Conservation (phyloP, 2,329 filamentous ascomycete species). For the Sodiomyces alkalinus region DNA sequence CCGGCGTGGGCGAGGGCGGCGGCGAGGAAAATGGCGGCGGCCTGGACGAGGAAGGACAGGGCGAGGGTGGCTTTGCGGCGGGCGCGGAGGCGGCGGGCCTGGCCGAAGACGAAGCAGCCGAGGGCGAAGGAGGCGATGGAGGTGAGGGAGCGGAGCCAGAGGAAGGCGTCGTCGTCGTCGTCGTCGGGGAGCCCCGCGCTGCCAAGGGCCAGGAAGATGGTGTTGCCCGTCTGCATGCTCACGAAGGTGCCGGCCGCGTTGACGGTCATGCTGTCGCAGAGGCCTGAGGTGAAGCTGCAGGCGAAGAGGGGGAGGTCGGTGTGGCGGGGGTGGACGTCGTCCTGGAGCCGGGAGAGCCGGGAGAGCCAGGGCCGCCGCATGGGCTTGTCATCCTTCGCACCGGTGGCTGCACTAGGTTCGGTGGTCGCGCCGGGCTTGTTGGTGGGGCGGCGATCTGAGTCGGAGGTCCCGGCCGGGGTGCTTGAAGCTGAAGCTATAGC, state of each 20-base stretch:
- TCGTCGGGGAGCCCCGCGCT: slow-evolving; percentile 33
- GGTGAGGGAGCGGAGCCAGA: slow-evolving; percentile 35
- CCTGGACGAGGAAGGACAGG: slow-evolving; percentile 35
- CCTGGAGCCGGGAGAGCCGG: slow-evolving; percentile 6
- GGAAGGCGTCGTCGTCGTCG: slow-evolving; percentile 29
- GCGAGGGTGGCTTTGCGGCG: slow-evolving; percentile 26
- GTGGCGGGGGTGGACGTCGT: slow-evolving; percentile 7
- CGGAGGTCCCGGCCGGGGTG: too few species aligned
- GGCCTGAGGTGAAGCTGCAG: slow-evolving; percentile 21
- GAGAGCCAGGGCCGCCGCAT: slow-evolving; percentile 1
- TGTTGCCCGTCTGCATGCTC: slow-evolving; percentile 38
- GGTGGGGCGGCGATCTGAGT: too few species aligned
- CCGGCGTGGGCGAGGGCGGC: slow-evolving; percentile 33
- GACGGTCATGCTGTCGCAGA: slow-evolving; percentile 24
- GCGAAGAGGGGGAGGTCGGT: slow-evolving; percentile 22
- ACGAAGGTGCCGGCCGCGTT: slow-evolving; percentile 23
- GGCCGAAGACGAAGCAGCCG: slow-evolving; percentile 33
- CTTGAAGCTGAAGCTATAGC: too few species aligned
- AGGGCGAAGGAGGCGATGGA: slow-evolving; percentile 38
- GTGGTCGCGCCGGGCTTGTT: too few species aligned
- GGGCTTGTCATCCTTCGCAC: too few species aligned
- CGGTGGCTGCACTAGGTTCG: too few species aligned
- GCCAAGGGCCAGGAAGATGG: slow-evolving; percentile 46
- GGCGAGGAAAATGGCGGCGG: slow-evolving; percentile 32
- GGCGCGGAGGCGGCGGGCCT: slow-evolving; percentile 17